phyloP scores from a whole-genome alignment of 805 yeast species.

The Starmerella stellata region DNA sequence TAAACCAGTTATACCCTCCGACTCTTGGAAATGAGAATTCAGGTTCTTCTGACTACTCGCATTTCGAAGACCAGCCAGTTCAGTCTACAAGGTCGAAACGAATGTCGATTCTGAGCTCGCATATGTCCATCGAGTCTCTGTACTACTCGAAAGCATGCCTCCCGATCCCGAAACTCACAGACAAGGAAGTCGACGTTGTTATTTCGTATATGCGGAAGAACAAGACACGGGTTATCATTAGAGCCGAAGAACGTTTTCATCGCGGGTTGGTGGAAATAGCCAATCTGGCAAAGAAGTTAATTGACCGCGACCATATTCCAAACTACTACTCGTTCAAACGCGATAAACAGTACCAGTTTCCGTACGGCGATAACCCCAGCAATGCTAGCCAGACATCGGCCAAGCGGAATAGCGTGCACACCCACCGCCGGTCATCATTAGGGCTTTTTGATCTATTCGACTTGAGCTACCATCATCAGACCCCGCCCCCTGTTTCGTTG shows the following conservation, averaged over 20 bases:
- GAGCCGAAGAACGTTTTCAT: constrained; percentile 24
- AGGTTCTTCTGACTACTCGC: too few relatives aligned
- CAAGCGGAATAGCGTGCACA: constrained; percentile 6
- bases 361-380: neutral
- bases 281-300: constrained; percentile 16
- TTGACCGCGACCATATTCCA: constrained; percentile 20
- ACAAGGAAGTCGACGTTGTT: constrained; percentile 22
- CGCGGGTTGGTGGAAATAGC: constrained; percentile 23
- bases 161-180: constrained; percentile 21
- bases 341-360: constrained; percentile 12
- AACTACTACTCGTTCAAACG: constrained; percentile 15
- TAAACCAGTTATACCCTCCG: constrained; percentile 7
- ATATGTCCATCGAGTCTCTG: constrained; percentile 18
- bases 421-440: constrained; percentile 12
- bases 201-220: constrained; percentile 19
- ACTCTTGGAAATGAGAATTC: too few relatives aligned
- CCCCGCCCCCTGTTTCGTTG: constrained; percentile 6
- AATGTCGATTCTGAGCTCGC: constrained; percentile 17
- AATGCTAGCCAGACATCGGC: neutral
- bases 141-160: constrained; percentile 19
- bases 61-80: neutral
- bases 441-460: constrained; percentile 16
- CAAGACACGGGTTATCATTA: constrained; percentile 22
- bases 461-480: constrained; percentile 3
- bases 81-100: constrained; percentile 14